Evolutionary conservation across 2,329 filamentous ascomycete genomes (phyloP).

Genomic region (Scolecobasidium constrictum): DNA sequence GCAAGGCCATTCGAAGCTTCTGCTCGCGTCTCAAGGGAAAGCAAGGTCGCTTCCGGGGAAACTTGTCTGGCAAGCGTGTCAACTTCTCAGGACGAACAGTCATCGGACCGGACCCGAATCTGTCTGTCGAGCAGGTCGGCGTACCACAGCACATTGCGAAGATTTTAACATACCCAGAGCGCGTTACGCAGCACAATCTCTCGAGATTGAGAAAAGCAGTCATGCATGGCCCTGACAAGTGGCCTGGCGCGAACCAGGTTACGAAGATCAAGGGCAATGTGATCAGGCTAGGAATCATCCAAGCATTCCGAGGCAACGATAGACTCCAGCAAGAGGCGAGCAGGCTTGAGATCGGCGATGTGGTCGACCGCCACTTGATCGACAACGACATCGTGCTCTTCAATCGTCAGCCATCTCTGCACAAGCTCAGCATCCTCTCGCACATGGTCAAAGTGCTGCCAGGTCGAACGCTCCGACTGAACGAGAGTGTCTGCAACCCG

Average conservation of each 20-base stretch:
- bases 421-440: constrained; percentile 97
- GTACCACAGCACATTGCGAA: constrained; percentile 87
- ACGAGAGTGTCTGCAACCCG: constrained; percentile 95
- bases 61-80: constrained; percentile 94
- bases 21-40: constrained; percentile 95
- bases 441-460: constrained; percentile 89
- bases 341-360: constrained; percentile 68
- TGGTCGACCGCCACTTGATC: constrained; percentile 88
- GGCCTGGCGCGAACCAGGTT: constrained; percentile 81
- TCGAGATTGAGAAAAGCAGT: constrained; percentile 67
- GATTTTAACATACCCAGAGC: constrained; percentile 80
- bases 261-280: constrained; percentile 64
- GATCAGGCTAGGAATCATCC: constrained; percentile 52
- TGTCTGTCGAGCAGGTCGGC: constrained; percentile 87
- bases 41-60: constrained; percentile 92
- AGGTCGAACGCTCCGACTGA: constrained; percentile 90
- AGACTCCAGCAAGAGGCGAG: constrained; percentile 62
- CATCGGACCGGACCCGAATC: constrained; percentile 92
- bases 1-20: constrained; percentile 84
- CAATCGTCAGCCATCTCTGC: constrained; percentile 93
- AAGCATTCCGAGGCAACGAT: constrained; percentile 40
- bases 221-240: constrained; percentile 61
- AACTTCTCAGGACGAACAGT: constrained; percentile 97
- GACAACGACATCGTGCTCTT: constrained; percentile 95
- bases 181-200: constrained; percentile 75